Percentiles rank a stretch among this genome's conserved stretches.
Evolutionary conservation across 192 early-diverging fungal genomes (phyloP).

Genomic region (Linnemannia exigua): DNA sequence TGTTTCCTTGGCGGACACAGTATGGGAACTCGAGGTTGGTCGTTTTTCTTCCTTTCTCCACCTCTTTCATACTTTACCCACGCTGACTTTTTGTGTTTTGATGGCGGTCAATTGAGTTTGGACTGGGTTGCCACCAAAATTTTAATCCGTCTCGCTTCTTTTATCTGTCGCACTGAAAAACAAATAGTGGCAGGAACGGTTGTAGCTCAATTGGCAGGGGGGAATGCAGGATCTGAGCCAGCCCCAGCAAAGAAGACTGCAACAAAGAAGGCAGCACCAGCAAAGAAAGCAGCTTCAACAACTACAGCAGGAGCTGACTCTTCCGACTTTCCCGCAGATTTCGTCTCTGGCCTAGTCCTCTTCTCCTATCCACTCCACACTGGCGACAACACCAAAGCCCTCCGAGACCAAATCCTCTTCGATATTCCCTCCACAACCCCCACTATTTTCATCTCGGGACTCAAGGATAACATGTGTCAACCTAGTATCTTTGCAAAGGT

Average conservation of each 20-base stretch:
- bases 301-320: neutral
- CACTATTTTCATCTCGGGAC: conserved; percentile 39
- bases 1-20: conserved; percentile 48
- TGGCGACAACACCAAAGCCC: conserved; percentile 33
- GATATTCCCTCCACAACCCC: conserved; percentile 28
- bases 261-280: neutral
- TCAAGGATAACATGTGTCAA: conserved; percentile 53
- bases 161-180: neutral
- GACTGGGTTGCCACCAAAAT: conserved; percentile 20
- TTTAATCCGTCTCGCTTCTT: neutral
- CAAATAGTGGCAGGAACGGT: conserved; percentile 41
- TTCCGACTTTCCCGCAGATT: conserved; percentile 11
- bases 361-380: conserved; percentile 49
- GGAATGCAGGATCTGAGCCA: neutral
- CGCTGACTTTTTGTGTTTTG: neutral
- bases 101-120: neutral
- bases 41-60: neutral
- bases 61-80: neutral
- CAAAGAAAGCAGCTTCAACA: conserved; percentile 2
- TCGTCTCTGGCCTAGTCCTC: conserved; percentile 21
- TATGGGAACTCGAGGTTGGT: conserved; percentile 48
- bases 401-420: conserved; percentile 44
- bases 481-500: conserved; percentile 28
- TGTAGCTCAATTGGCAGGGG: conserved; percentile 12
- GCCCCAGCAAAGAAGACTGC: neutral